These are phyloP conservation scores for Pisolithus orientalis DNA, from an alignment of 768 basidiomycete genomes.

Conservation along the genomic window DNA sequence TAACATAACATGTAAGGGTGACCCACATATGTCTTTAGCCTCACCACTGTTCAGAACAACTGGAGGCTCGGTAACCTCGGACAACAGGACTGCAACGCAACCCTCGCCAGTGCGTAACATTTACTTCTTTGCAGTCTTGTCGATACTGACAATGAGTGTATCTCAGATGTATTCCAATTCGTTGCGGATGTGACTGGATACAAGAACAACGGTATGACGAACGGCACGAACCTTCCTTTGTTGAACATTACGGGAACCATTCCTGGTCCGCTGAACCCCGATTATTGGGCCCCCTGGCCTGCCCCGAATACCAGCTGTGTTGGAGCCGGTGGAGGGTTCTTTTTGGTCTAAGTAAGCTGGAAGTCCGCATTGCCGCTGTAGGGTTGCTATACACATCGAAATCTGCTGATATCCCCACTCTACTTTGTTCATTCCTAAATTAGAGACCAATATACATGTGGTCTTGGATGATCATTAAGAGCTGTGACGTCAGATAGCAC, in stretches of 20 bases:
- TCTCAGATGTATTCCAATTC: constrained; percentile 43
- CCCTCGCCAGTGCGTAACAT: constrained; percentile 7
- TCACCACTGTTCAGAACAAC: constrained; percentile 53
- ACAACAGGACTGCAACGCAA: constrained; percentile 46
- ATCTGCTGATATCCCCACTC: too few relatives aligned
- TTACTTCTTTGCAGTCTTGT: not conserved
- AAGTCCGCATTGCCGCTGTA: too few relatives aligned
- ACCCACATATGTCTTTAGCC: constrained; percentile 8
- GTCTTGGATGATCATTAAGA: too few relatives aligned
- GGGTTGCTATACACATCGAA: too few relatives aligned
- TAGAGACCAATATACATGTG: too few relatives aligned
- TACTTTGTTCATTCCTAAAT: too few relatives aligned
- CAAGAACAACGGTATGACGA: constrained; percentile 31
- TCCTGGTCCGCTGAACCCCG: constrained; percentile 37
- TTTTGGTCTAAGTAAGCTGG: too few relatives aligned
- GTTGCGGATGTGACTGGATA: constrained; percentile 44
- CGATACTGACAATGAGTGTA: not conserved
- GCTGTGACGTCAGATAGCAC: too few relatives aligned
- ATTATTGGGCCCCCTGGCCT: constrained; percentile 34
- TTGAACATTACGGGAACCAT: constrained; percentile 33
- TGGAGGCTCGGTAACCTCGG: constrained; percentile 56
- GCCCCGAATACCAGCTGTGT: constrained; percentile 31
- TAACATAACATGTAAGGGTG: not conserved
- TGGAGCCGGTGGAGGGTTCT: constrained; percentile 33
- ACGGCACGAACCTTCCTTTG: constrained; percentile 22